Base-by-base conservation (phyloP, 257 asterid species). In the Phtheirospermum japonicum region DNA sequence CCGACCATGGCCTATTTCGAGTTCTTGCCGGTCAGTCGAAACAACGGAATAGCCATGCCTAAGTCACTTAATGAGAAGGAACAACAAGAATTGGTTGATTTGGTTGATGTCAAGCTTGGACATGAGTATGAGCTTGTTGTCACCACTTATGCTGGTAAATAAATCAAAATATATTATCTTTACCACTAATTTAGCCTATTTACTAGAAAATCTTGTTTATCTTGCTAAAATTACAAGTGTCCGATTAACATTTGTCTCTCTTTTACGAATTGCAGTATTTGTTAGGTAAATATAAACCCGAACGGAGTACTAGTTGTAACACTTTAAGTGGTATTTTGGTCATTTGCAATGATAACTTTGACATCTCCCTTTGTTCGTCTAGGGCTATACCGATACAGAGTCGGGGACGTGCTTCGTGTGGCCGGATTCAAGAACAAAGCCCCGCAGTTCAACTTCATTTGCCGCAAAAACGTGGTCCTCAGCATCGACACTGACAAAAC, bases 401-500 rank as follows among this genome's bases (percentile, higher is more conserved):
- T 91, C 2, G 98, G 98, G 12, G 98, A 91, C 56, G 83, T 91
- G 11, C 91, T 91, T 2, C 80, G 84, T 0, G 98, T 91, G n/a
- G 88, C 98, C 2, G 98, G 96, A 43, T 91, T 91, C 85, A 91
- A 91, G 78, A 88, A 88, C 88, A 88, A 81, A 2, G 95, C 96
- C 5, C 98, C 98, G 0, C 96, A 91, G 42, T 91, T 91, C 94
- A 88, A 74, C 86, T 91, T 91, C 80, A 59, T 91, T 3, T 91
- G 98, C 77, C 52, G 98, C 52, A 91, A 85, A 39, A 91, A 91
- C 39, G 98, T 91, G 1, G 92, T 88, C 9, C 36, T 91, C 4
- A 91, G 98, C 85, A 86, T 91, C 0, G 96, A 91, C 68, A 23
- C 88, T 0, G 98, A 91, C 40, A 91, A 91, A 68, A 91, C 98